Evolutionary conservation across 257 asterid genomes (phyloP).

Genomic region (Craterostigma plantagineum): DNA sequence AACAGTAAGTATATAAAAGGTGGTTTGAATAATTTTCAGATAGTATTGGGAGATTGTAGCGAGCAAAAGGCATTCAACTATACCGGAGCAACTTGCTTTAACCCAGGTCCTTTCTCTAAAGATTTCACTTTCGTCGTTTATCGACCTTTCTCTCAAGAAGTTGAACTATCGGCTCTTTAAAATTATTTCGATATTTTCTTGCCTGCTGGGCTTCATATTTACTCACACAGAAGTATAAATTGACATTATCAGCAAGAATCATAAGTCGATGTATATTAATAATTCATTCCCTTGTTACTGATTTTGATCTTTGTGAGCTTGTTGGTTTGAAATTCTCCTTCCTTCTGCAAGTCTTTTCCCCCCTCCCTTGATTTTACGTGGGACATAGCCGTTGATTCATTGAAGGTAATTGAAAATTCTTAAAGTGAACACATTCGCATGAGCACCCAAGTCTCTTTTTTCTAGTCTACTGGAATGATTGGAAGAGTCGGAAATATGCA

Average conservation of each 20-base stretch:
- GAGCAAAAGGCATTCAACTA: slow-evolving; percentile 74
- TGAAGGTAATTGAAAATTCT: too few relatives aligned
- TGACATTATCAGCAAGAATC: neutral
- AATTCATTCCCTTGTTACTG: too few relatives aligned
- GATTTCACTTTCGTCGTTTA: slow-evolving; percentile 67
- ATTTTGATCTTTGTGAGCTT: too few relatives aligned
- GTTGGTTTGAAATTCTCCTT: too few relatives aligned
- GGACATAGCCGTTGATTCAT: too few relatives aligned
- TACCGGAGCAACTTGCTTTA: slow-evolving; percentile 78
- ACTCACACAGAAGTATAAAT: neutral
- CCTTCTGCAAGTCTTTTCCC: too few relatives aligned
- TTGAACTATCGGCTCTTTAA: slow-evolving; percentile 67
- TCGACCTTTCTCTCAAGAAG: slow-evolving; percentile 77
- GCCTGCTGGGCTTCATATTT: neutral
- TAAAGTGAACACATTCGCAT: too few relatives aligned
- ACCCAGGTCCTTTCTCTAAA: slow-evolving; percentile 88
- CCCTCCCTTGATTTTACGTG: too few relatives aligned
- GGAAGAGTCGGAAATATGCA: too few relatives aligned
- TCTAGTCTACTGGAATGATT: too few relatives aligned
- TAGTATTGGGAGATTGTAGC: slow-evolving; percentile 79
- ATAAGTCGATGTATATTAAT: too few relatives aligned
- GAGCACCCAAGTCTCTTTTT: too few relatives aligned
- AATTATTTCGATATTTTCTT: slow-evolving; percentile 6
- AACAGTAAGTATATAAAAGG: neutral
- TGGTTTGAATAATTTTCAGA: slow-evolving; percentile 28